phyloP scores from a whole-genome alignment of 768 basidiomycete species.

The Mycena rosella region DNA sequence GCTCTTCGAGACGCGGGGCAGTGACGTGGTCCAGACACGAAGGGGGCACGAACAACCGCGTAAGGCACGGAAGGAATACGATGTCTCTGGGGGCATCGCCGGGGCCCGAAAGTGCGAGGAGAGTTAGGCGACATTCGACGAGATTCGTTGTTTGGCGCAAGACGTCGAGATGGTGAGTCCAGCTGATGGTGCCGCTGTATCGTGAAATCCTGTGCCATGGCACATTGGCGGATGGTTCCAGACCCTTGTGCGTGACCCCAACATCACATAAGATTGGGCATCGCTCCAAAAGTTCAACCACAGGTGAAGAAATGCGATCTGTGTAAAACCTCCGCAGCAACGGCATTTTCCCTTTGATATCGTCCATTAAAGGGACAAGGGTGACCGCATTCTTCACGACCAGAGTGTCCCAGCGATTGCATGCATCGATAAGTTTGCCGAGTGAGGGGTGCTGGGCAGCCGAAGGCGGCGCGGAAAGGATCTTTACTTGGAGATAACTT shows the following conservation, averaged over 20 bases:
- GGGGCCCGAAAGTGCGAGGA: background rate
- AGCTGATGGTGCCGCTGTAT: background rate
- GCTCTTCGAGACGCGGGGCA: background rate
- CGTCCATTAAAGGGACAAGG: background rate
- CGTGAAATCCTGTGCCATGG: background rate
- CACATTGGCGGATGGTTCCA: background rate
- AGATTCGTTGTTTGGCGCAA: background rate
- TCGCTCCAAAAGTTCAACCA: background rate
- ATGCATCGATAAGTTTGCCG: background rate
- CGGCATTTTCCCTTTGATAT: background rate
- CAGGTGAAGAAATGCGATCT: background rate
- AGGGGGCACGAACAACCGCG: background rate
- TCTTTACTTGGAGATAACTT: background rate
- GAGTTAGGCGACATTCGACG: conserved; percentile 2
- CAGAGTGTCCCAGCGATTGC: background rate
- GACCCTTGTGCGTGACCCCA: background rate
- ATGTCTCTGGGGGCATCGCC: background rate
- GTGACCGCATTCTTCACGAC: background rate
- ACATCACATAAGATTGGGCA: background rate
- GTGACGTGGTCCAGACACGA: background rate
- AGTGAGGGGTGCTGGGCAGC: background rate
- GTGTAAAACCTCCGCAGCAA: background rate
- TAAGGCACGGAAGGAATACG: background rate
- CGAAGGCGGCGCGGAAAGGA: background rate
- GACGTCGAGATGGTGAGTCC: background rate